Base-by-base conservation (phyloP, 108 stramenopile genomes). In the Cyclotella atomus region DNA sequence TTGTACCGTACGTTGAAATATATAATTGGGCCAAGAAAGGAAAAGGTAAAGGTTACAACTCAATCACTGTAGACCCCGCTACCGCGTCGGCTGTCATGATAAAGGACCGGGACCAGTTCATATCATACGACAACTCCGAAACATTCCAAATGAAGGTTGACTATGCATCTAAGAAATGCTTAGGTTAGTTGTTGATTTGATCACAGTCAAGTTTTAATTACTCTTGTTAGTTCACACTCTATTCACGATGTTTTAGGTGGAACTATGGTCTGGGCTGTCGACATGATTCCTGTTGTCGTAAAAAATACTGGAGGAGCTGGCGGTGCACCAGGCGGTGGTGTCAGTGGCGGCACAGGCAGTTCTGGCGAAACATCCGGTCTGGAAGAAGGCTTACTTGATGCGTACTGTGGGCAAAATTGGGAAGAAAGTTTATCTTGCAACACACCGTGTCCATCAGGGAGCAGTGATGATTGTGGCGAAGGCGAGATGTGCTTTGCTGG, bases 401-500 rank as follows among this genome's bases (percentile, higher is more conserved):
- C 79, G 24, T 82, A 60, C 70, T 82, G 81, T 55, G 81, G 81
- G 14, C 65, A 61, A 41, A 47, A 69, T 28, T 82, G 74, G 74
- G 81, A 82, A 30, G 65, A 75, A 4, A 67, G 73, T 30, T 24
- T 67, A 16, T 30, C 64, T 35, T 82, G 81, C 30, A 52, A 63
- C 30, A 71, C 43, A 10, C 74, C 81, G 2, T 82, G 81, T 44
- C 81, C 81, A 2, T 64, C 60, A 5, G 81, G 81, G 20, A 53
- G 53, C 2, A 66, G 62, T 19, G 81, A 82, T 33, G 81, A 82
- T 12, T 82, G 81, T 45, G 68, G 41, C 9, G 34, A 65, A 38
- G 81, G 65, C n/a, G 74, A 75, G 32, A 75, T 57, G 12, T 82
- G 81, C 38, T 82, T 71, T 46, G 81, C 73, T 25, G 74, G 81